Evolutionary conservation across 2,329 filamentous ascomycete genomes (phyloP).

Genomic region (Diaporthe humulicola): DNA sequence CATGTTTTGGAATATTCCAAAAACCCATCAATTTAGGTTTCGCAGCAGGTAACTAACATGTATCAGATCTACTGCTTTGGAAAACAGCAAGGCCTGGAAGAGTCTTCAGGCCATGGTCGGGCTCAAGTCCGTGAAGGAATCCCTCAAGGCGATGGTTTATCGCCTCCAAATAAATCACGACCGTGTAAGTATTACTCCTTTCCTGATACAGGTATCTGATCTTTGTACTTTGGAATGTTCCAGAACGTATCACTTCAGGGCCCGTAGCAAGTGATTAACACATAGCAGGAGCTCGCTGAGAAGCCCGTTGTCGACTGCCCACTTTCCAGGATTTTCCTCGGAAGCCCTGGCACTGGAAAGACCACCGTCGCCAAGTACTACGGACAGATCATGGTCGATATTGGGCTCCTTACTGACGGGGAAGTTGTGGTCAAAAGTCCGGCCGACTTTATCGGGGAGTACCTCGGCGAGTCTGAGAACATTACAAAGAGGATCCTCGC

Average conservation of each 20-base stretch:
- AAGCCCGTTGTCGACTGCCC: constrained; percentile 70
- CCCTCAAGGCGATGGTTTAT: constrained; percentile 69
- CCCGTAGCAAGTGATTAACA: too few relatives aligned
- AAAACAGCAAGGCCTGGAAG: constrained; percentile 67
- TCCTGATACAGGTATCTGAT: too few relatives aligned
- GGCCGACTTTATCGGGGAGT: constrained; percentile 76
- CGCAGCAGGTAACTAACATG: too few relatives aligned
- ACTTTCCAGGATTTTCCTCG: constrained; percentile 78
- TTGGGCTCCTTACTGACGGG: constrained; percentile 76
- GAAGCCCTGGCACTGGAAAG: constrained; percentile 81
- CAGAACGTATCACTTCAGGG: too few relatives aligned
- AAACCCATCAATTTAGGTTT: too few relatives aligned
- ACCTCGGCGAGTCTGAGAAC: constrained; percentile 75
- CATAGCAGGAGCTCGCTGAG: constrained; percentile 76
- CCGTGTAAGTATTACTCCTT: too few relatives aligned
- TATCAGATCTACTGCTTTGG: constrained; percentile 61
- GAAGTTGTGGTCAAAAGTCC: constrained; percentile 80
- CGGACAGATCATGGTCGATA: constrained; percentile 74
- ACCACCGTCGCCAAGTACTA: constrained; percentile 82
- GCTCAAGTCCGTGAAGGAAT: constrained; percentile 71
- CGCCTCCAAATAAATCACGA: constrained; percentile 74
- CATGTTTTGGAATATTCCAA: too few relatives aligned
- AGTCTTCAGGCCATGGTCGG: constrained; percentile 72
- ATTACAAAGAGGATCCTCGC: constrained; percentile 80
- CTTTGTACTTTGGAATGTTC: too few relatives aligned